phyloP scores from a whole-genome alignment of 495 filamentous ascomycete genomes.

The Acidomyces sp. region DNA sequence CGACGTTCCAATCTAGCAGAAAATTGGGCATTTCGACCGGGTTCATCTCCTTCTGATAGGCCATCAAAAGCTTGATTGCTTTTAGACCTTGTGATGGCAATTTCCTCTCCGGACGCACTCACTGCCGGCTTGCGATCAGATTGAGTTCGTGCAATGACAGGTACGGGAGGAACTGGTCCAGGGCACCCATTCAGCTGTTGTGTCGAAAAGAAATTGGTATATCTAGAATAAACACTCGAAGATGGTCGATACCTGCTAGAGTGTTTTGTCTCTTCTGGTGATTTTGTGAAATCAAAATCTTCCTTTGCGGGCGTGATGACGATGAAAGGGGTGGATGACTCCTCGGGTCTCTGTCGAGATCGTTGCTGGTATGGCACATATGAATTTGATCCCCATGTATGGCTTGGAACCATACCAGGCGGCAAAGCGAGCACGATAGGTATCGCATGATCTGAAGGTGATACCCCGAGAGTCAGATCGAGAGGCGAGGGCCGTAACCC shows the following conservation, averaged over 20 bases:
- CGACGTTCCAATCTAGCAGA: no score
- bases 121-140: neutral
- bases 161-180: constrained; percentile 53
- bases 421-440: constrained; percentile 68
- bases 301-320: constrained; percentile 55
- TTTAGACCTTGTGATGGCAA: no score
- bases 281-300: constrained; percentile 49
- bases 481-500: constrained; percentile 14
- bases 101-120: constrained; percentile 24
- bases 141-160: constrained; percentile 27
- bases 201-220: constrained; percentile 31
- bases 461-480: constrained; percentile 40
- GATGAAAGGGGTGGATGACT: constrained; percentile 42
- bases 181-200: no score
- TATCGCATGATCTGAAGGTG: constrained; percentile 62
- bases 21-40: no score
- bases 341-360: constrained; percentile 5
- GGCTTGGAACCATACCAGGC: constrained; percentile 40
- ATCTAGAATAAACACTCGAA: constrained; percentile 60
- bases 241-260: constrained; percentile 32
- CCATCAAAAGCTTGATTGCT: no score
- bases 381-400: constrained; percentile 40
- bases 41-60: constrained; percentile 43
- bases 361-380: constrained; percentile 23
- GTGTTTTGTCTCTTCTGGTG: constrained; percentile 26